Percentiles rank a stretch among this genome's conserved stretches.
Evolutionary conservation across 345 rosid genomes (phyloP).

Genomic region (Populus pruinosa): DNA sequence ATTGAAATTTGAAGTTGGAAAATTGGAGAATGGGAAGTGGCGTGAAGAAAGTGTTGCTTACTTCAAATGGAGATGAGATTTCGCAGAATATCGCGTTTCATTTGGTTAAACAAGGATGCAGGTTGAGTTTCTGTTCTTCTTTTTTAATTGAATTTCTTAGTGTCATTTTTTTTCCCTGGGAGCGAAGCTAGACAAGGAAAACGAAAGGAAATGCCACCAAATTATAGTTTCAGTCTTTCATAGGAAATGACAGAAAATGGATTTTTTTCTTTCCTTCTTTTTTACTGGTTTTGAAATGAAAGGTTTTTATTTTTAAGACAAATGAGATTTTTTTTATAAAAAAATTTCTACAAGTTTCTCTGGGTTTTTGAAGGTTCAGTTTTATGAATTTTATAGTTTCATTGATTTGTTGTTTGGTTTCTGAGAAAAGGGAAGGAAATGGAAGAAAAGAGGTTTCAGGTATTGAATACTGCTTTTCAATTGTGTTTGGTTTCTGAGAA

Average conservation of each 20-base stretch:
- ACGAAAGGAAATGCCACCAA: neutral
- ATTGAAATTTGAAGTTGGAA: neutral
- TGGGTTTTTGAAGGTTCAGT: no score
- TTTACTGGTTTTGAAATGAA: neutral
- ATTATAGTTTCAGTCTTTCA: neutral
- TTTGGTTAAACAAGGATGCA: constrained; percentile 76
- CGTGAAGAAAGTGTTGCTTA: constrained; percentile 68
- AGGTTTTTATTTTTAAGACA: neutral
- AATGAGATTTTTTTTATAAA: no score
- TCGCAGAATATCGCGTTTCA: constrained; percentile 65
- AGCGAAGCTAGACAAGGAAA: neutral
- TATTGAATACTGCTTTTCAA: no score
- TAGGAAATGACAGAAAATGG: neutral
- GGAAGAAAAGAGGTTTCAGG: no score
- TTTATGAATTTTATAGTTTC: no score
- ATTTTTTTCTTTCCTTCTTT: neutral
- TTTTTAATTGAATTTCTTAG: neutral
- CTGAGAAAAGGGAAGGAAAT: no score
- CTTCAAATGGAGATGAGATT: constrained; percentile 74
- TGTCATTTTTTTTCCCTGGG: neutral
- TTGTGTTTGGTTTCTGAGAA: constrained; percentile 15
- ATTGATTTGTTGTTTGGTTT: no score
- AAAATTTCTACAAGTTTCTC: no score
- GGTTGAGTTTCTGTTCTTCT: constrained; percentile 31
- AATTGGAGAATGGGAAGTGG: constrained; percentile 39